A percentile compares a stretch with the other conserved stretches of the same genome.
Conservation (phyloP, 78 protist genomes). For the Bodo saltans region DNA sequence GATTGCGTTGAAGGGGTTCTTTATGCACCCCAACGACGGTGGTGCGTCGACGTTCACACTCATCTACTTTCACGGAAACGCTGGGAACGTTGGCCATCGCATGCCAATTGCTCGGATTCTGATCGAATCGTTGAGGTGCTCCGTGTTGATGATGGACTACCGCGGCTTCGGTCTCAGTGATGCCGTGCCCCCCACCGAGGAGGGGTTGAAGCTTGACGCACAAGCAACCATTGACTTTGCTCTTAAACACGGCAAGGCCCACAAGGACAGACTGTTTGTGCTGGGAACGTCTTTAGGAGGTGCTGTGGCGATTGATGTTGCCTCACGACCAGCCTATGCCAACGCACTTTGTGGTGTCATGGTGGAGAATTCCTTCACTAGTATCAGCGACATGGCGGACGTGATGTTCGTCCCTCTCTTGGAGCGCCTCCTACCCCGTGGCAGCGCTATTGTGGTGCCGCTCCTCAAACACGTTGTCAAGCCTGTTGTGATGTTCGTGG, state of each 20-base stretch:
- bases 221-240: background rate
- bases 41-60: background rate
- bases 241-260: background rate
- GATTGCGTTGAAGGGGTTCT: background rate
- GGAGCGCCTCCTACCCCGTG: background rate
- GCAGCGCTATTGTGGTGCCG: background rate
- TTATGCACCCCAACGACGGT: background rate
- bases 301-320: conserved; percentile 12
- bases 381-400: conserved; percentile 20
- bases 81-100: conserved; percentile 33
- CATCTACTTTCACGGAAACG: conserved; percentile 37
- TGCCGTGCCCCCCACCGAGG: conserved; percentile 17
- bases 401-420: background rate
- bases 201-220: background rate
- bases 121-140: background rate
- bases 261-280: background rate
- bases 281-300: conserved; percentile 28
- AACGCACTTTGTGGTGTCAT: background rate
- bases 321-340: background rate
- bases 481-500: background rate
- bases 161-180: conserved; percentile 12
- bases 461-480: background rate
- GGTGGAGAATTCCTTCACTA: conserved; percentile 26
- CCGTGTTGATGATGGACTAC: background rate
- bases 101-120: background rate